Evolutionary conservation across 2,329 filamentous ascomycete species (phyloP).

Genomic region (Apiospora rasikravindrae): DNA sequence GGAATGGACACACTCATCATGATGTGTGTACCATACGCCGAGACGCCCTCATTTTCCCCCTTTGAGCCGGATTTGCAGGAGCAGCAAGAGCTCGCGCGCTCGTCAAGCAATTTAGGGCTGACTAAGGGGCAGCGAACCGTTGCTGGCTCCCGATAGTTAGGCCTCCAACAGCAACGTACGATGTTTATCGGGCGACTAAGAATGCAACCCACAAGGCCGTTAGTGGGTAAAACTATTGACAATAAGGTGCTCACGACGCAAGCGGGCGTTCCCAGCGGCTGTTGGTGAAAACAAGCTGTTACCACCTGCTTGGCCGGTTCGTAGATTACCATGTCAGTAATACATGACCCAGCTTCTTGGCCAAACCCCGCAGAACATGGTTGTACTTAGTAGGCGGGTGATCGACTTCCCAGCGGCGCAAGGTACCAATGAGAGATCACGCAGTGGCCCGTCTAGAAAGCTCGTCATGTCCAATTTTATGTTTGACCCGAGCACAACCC

Average conservation of each 20-base stretch:
- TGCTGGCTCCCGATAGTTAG: not conserved
- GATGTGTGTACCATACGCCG: not conserved
- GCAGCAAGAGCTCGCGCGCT: not conserved
- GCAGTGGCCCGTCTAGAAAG: not conserved
- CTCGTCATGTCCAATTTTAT: slow-evolving; percentile 1
- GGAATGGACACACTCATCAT: not conserved
- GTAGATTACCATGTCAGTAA: not conserved
- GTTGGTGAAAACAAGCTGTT: not conserved
- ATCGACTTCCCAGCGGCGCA: not conserved
- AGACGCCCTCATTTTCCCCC: not conserved
- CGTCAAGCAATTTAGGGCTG: not conserved
- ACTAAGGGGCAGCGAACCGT: not conserved
- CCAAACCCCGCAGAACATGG: slow-evolving; percentile 1
- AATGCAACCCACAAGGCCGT: not conserved
- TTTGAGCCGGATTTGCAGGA: not conserved
- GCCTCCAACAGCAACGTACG: not conserved
- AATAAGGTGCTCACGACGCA: not conserved
- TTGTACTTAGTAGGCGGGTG: not conserved
- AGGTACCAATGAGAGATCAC: not conserved
- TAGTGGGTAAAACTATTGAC: not conserved
- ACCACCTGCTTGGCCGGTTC: not conserved
- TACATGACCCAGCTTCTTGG: not conserved
- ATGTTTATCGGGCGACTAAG: not conserved
- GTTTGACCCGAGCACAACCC: not conserved
- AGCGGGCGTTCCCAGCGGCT: not conserved